Evolutionary conservation across 2,329 filamentous ascomycete species (phyloP), one percentile per base, ranked within the genome.

Genomic region (Nannizziopsis barbatae): DNA sequence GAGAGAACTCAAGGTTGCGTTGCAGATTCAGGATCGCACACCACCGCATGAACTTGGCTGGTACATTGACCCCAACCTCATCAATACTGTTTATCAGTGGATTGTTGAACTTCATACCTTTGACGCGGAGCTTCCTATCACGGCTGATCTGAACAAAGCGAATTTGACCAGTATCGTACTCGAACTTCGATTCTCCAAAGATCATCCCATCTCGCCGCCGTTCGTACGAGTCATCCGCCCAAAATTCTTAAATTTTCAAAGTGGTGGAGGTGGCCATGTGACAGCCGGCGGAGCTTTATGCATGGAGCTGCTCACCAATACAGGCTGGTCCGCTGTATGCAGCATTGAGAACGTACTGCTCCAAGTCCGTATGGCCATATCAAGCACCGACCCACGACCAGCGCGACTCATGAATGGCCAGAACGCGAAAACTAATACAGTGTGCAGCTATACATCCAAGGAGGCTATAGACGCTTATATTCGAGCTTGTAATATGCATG

Each of bases 101-200:
- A 87, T 94, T 50, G 80, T 93, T 5, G 85, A 95, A 62, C 70
- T 95, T 1, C 89, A 95, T 62, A 86, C 82, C 38, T 94, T 95
- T 58, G 82, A 87, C 18, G 54, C 68, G 0, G 62, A 68, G 1
- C 71, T 92, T 0, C 85, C 84, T 0, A 71, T 95, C 1, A 81
- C 84, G 0, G 61, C 75, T 46, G 88, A 95, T 59, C 86, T 95
- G 79, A 79, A 81, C 61, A 57, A 62, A 2, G 71, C 69, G 1
- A 72, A 71, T 0, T 56, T 83, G 49, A 76, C 72, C 17, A 88
- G 84, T 59, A 70, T 95, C 35, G 80, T 94, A 0, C 65, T 93
- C 9, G 89, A 95, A 65, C 69, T 95, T 37, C 84, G 86, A 2
- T 95, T 94, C 58, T 80, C 84, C 2, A 73, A 77, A 11, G 75